A percentile compares a stretch with the other conserved stretches of the same genome.
phyloP scores from a whole-genome alignment of 1,139 yeast species.

The Candida sp. region DNA sequence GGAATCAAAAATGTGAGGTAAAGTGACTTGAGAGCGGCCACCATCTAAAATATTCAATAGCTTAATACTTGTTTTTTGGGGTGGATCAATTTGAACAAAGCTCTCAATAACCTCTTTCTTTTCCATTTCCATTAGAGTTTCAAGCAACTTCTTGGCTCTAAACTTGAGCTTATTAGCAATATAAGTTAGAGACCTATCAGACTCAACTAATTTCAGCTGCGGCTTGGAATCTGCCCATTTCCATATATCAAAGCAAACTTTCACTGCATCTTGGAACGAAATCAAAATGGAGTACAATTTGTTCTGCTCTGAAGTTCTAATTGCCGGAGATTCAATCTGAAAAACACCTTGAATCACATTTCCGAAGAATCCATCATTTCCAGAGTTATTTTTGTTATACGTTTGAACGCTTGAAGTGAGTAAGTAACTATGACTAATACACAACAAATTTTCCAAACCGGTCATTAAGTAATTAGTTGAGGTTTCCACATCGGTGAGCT shows the following conservation, averaged over 20 bases:
- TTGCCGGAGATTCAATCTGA: slow-evolving; percentile 68
- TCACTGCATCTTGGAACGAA: slow-evolving; percentile 62
- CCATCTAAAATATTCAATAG: slow-evolving; percentile 79
- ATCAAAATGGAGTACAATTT: slow-evolving; percentile 54
- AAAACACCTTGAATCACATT: slow-evolving; percentile 86
- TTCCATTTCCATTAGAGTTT: slow-evolving; percentile 65
- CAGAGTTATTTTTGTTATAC: background rate
- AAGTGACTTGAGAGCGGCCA: slow-evolving; percentile 71
- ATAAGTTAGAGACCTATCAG: slow-evolving; percentile 48
- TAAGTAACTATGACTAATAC: slow-evolving; percentile 59
- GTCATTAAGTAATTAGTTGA: slow-evolving; percentile 51
- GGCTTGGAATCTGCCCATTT: slow-evolving; percentile 61
- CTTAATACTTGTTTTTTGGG: slow-evolving; percentile 29
- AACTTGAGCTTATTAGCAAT: slow-evolving; percentile 69
- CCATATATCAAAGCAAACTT: slow-evolving; percentile 65
- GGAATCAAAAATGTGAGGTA: slow-evolving; percentile 64
- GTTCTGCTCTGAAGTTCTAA: slow-evolving; percentile 51
- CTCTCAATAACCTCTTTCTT: slow-evolving; percentile 73
- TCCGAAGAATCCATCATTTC: slow-evolving; percentile 53
- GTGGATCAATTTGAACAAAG: slow-evolving; percentile 40
- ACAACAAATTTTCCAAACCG: slow-evolving; percentile 66
- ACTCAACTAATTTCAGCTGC: slow-evolving; percentile 3
- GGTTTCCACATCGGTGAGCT: slow-evolving; percentile 33
- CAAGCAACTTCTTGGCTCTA: slow-evolving; percentile 65
- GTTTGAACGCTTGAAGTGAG: slow-evolving; percentile 28